These are phyloP conservation scores for Grifola frondosa DNA, from an alignment of 1,284 basidiomycete genomes.

Conservation along the genomic window DNA sequence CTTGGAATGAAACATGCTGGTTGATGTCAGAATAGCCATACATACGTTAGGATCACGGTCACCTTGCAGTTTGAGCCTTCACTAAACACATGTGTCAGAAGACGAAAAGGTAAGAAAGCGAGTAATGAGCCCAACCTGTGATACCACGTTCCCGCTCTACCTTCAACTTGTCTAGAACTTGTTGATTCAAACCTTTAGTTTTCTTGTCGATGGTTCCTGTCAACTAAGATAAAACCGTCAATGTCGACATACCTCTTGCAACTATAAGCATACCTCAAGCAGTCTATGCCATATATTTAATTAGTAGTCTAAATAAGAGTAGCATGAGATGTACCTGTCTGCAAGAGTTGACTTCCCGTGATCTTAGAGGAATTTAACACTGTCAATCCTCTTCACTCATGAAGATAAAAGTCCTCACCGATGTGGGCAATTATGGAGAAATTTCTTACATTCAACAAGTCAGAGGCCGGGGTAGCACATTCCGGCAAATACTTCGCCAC, in stretches of 20 bases:
- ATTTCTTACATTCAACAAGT: conserved; percentile 63
- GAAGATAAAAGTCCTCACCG: conserved; percentile 41
- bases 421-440: conserved; percentile 96
- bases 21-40: conserved; percentile 8
- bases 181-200: conserved; percentile 69
- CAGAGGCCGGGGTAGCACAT: no score
- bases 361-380: no score
- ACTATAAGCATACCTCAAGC: conserved; percentile 53
- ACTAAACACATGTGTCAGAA: no score
- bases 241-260: conserved; percentile 1
- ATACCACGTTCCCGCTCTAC: conserved; percentile 96
- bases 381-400: no score
- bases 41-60: conserved; percentile 6
- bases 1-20: conserved; percentile 74
- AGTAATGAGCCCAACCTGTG: conserved; percentile 66
- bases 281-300: conserved; percentile 40
- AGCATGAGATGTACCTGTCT: conserved; percentile 57
- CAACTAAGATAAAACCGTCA: conserved; percentile 49
- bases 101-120: background rate
- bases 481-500: conserved; percentile 17
- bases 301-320: background rate
- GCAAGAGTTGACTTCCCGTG: conserved; percentile 94
- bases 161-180: conserved; percentile 95
- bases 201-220: conserved; percentile 83
- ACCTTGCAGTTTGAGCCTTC: conserved; percentile 92